These are phyloP conservation scores for Combretum micranthum DNA, from an alignment of 345 rosid genomes.

Conservation along the genomic window DNA sequence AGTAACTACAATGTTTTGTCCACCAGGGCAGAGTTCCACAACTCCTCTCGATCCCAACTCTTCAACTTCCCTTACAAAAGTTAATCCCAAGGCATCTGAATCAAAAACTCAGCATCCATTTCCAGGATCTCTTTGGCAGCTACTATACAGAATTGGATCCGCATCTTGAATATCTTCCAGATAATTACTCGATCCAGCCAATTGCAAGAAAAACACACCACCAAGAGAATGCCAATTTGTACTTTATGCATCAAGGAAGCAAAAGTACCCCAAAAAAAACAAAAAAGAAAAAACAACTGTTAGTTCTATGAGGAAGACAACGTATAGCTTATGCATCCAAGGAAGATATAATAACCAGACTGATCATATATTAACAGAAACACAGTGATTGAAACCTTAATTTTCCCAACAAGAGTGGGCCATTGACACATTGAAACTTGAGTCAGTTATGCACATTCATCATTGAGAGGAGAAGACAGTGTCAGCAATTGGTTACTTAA, in stretches of 20 bases:
- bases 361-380: too few relatives aligned
- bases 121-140: slow-evolving; percentile 85
- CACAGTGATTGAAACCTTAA: too few relatives aligned
- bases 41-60: slow-evolving; percentile 63
- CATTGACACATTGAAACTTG: too few relatives aligned
- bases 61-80: slow-evolving; percentile 77
- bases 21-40: slow-evolving; percentile 57
- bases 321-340: too few relatives aligned
- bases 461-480: too few relatives aligned
- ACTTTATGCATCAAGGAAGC: slow-evolving; percentile 75
- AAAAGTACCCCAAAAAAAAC: too few relatives aligned
- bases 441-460: too few relatives aligned
- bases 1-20: slow-evolving; percentile 54
- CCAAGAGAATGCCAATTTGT: slow-evolving; percentile 82
- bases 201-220: slow-evolving; percentile 72
- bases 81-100: slow-evolving; percentile 69
- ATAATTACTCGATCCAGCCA: slow-evolving; percentile 48
- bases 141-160: slow-evolving; percentile 66
- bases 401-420: too few relatives aligned
- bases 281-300: too few relatives aligned
- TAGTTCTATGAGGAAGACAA: too few relatives aligned
- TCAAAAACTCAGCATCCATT: slow-evolving; percentile 84
- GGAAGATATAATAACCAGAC: too few relatives aligned
- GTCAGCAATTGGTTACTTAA: too few relatives aligned
- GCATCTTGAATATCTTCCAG: slow-evolving; percentile 84